Evolutionary conservation across 1,284 basidiomycete species (phyloP).

Genomic region (Ceratobasidium sp.): DNA sequence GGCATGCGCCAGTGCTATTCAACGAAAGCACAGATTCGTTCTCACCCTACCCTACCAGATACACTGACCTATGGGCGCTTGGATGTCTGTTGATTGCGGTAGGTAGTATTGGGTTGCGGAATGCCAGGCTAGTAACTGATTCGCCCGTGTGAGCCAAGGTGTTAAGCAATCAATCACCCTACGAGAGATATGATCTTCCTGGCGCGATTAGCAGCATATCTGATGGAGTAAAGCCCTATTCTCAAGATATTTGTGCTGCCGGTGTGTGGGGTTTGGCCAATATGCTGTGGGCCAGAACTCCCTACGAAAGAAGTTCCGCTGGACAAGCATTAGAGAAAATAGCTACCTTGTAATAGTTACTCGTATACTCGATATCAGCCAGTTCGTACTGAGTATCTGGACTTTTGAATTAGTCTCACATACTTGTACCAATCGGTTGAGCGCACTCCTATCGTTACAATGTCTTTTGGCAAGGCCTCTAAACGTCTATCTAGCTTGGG

Average conservation of each 20-base stretch:
- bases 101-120: background rate
- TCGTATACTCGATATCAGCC: too few species aligned
- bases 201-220: slow-evolving; percentile 5
- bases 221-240: slow-evolving; percentile 11
- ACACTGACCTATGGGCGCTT: slow-evolving; percentile 25
- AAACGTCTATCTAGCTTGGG: too few species aligned
- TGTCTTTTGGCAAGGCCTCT: too few species aligned
- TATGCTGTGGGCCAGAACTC: background rate
- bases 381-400: too few species aligned
- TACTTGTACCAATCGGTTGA: too few species aligned
- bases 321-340: background rate
- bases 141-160: background rate
- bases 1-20: slow-evolving; percentile 36
- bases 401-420: too few species aligned
- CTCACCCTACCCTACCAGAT: slow-evolving; percentile 24
- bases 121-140: background rate
- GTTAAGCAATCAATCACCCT: background rate
- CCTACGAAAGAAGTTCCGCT: background rate
- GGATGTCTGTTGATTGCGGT: slow-evolving; percentile 31
- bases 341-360: background rate
- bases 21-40: background rate
- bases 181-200: slow-evolving; percentile 15
- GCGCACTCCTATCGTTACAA: too few species aligned
- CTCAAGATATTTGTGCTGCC: background rate
- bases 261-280: background rate